A percentile compares a stretch with the other conserved stretches of the same genome.
Conservation (phyloP, 768 basidiomycete genomes). For the Cantharellus cinnabarinus region DNA sequence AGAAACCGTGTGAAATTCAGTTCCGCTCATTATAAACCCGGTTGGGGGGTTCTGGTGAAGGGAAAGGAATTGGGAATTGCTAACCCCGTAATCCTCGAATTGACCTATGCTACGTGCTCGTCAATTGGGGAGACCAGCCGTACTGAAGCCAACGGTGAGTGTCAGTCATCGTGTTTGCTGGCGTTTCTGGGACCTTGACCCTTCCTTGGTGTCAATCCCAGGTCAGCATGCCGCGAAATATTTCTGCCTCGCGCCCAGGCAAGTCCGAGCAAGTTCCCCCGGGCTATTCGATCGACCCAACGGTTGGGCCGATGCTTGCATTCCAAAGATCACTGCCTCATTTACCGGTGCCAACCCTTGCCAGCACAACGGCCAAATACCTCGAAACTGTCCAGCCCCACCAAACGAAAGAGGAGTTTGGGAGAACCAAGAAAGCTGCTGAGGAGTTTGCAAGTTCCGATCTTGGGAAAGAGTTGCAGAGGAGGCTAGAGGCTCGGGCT, state of each 20-base stretch:
- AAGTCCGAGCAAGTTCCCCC: background rate
- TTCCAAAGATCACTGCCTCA: conserved; percentile 6
- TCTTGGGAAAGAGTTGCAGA: conserved; percentile 51
- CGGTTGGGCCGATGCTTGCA: conserved; percentile 7
- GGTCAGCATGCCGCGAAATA: background rate
- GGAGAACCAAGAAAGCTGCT: conserved; percentile 36
- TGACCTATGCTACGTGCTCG: no score
- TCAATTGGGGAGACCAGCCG: no score
- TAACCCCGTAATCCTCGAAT: no score
- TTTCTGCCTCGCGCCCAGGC: background rate
- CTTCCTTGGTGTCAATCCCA: background rate
- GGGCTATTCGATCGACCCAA: conserved; percentile 6
- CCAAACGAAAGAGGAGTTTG: conserved; percentile 40
- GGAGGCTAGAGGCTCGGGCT: conserved; percentile 56
- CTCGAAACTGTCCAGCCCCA: conserved; percentile 68
- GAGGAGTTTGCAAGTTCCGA: conserved; percentile 49
- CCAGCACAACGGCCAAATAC: conserved; percentile 73
- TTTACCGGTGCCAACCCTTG: conserved; percentile 69
- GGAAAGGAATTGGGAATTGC: no score
- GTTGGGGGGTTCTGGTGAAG: background rate
- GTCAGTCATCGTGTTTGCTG: background rate
- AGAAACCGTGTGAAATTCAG: background rate
- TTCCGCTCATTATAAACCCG: background rate
- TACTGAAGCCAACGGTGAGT: no score
- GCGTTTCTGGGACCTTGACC: background rate